phyloP scores from a whole-genome alignment of 192 early-diverging fungal species.

The Linnemannia schmuckeri region DNA sequence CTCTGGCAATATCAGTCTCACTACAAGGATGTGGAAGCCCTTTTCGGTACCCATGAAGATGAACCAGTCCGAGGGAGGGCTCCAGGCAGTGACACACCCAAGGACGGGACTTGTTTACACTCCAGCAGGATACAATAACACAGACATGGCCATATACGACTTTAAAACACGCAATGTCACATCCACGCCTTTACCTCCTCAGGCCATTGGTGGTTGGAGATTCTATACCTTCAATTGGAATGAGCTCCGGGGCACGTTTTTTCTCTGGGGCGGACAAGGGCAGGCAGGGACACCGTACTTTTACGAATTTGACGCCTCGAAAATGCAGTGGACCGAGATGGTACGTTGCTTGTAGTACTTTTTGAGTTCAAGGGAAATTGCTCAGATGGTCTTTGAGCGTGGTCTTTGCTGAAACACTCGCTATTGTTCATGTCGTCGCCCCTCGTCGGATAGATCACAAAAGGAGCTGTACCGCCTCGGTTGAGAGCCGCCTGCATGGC shows the following conservation, averaged over 20 bases:
- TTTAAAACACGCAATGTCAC: background rate
- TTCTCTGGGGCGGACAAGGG: background rate
- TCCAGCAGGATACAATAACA: background rate
- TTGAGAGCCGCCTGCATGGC: background rate
- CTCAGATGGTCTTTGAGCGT: background rate
- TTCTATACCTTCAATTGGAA: conserved; percentile 1
- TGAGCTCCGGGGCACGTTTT: background rate
- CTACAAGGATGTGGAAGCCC: background rate
- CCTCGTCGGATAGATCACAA: background rate
- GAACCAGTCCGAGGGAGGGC: background rate
- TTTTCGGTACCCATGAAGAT: background rate
- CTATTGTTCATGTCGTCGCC: background rate
- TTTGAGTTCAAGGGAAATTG: background rate
- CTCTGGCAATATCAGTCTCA: background rate
- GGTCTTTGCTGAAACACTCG: background rate
- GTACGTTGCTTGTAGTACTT: background rate
- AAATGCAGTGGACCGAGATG: background rate
- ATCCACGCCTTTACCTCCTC: background rate
- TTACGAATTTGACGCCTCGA: background rate
- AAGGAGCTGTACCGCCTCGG: background rate
- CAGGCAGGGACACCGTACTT: background rate
- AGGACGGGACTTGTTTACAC: conserved; percentile 3
- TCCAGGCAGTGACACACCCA: conserved; percentile 10
- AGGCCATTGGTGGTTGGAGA: background rate
- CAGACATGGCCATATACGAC: conserved; percentile 1